Conservation (phyloP, 495 filamentous ascomycete genomes). For the Aspergillus baeticus region DNA sequence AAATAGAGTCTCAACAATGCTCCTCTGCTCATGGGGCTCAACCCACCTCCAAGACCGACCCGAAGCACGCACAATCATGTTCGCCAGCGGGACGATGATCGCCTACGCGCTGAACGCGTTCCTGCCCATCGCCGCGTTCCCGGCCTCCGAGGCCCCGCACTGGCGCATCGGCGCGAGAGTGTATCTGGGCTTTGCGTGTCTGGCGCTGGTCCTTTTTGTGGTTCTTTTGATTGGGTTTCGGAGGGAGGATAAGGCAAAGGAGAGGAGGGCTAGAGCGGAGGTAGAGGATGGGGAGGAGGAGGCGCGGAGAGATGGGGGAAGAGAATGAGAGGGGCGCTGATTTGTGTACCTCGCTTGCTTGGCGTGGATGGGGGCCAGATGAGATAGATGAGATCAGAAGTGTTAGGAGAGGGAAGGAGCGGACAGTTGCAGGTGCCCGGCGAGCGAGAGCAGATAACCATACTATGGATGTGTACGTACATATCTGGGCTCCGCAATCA, state of each 20-base stretch:
- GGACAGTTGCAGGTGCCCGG: too few species aligned
- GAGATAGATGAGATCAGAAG: too few species aligned
- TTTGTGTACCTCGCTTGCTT: too few species aligned
- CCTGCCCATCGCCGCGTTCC: constrained; percentile 17
- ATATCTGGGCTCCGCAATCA: too few species aligned
- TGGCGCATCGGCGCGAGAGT: constrained; percentile 18
- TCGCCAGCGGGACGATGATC: constrained; percentile 18
- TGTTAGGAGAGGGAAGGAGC: too few species aligned
- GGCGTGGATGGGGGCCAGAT: too few species aligned
- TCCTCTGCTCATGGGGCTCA: constrained; percentile 19
- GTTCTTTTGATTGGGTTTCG: constrained; percentile 7
- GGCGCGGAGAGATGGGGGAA: too few species aligned
- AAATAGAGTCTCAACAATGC: constrained; percentile 16
- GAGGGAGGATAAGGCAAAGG: constrained; percentile 3
- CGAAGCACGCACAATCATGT: constrained; percentile 19
- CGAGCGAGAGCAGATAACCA: too few species aligned
- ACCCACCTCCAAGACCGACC: constrained; percentile 18
- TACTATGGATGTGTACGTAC: too few species aligned
- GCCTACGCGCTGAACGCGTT: constrained; percentile 17
- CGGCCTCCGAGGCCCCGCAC: constrained; percentile 13
- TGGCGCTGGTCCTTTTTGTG: constrained; percentile 12
- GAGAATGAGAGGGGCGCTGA: too few species aligned
- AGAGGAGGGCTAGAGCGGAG: not conserved
- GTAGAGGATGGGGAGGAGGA: too few species aligned
- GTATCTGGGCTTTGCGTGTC: constrained; percentile 10